phyloP scores from a whole-genome alignment of 768 basidiomycete genomes.

The Leccinum boreale region DNA sequence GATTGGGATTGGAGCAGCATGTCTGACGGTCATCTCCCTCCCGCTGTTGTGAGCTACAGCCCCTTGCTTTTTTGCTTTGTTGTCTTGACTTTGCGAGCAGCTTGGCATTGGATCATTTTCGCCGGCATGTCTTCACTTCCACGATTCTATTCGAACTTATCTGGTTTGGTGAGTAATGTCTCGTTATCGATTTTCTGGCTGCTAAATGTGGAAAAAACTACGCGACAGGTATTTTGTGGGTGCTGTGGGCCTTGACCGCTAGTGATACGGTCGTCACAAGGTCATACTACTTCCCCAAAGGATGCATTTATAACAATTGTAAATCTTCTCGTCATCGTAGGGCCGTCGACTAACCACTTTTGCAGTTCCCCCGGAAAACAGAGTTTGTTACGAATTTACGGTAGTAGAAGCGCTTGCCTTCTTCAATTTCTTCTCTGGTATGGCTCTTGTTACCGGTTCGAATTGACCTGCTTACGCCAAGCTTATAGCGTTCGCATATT shows the following conservation, averaged over 20 bases:
- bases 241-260: constrained; percentile 19
- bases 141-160: constrained; percentile 24
- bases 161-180: constrained; percentile 24
- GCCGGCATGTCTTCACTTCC: constrained; percentile 15
- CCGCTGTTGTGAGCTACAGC: constrained; percentile 21
- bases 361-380: constrained; percentile 9
- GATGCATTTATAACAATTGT: constrained; percentile 15
- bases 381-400: constrained; percentile 18
- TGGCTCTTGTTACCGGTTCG: background rate
- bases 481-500: constrained; percentile 24
- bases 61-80: background rate
- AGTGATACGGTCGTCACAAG: constrained; percentile 9
- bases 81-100: constrained; percentile 8
- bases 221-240: constrained; percentile 20
- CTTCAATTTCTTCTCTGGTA: constrained; percentile 24
- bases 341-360: background rate
- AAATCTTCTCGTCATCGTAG: background rate
- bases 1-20: constrained; percentile 12
- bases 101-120: constrained; percentile 11
- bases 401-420: constrained; percentile 22
- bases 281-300: constrained; percentile 13
- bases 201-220: background rate
- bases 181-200: background rate
- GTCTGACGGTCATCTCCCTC: constrained; percentile 20
- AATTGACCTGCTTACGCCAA: background rate